Conservation (phyloP, 1,139 yeast species). For the Zygosaccharomyces sapae region DNA sequence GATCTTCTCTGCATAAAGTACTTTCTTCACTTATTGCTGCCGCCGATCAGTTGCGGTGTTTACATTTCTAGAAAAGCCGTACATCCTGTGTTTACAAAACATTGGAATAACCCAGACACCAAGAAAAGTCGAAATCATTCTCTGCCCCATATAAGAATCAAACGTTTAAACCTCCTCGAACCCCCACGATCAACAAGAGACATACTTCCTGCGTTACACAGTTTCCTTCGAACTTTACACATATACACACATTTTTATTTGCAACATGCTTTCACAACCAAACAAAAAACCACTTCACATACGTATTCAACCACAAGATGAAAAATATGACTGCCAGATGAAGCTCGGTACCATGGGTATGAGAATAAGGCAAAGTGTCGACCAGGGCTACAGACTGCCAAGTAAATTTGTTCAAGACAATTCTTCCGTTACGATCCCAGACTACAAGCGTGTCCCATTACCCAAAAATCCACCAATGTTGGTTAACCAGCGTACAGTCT, state of each 20-base stretch:
- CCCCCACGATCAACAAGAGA: not conserved
- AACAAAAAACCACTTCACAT: constrained; percentile 21
- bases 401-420: constrained; percentile 25
- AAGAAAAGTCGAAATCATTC: not conserved
- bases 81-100: constrained; percentile 13
- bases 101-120: not conserved
- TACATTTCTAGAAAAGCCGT: constrained; percentile 11
- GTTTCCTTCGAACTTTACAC: constrained; percentile 1
- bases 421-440: constrained; percentile 24
- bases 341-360: constrained; percentile 57
- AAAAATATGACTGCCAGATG: constrained; percentile 28
- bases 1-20: too few species aligned
- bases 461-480: constrained; percentile 30
- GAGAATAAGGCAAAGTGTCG: constrained; percentile 65
- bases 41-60: constrained; percentile 1
- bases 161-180: constrained; percentile 2
- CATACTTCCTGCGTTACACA: not conserved
- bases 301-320: constrained; percentile 20
- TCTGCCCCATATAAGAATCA: constrained; percentile 6
- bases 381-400: constrained; percentile 51
- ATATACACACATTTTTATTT: not conserved
- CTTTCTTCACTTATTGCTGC: too few species aligned
- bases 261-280: constrained; percentile 8
- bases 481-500: constrained; percentile 29
- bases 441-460: constrained; percentile 48